phyloP scores from a whole-genome alignment of 2,329 filamentous ascomycete genomes.

The Arthrinium phaeospermum region DNA sequence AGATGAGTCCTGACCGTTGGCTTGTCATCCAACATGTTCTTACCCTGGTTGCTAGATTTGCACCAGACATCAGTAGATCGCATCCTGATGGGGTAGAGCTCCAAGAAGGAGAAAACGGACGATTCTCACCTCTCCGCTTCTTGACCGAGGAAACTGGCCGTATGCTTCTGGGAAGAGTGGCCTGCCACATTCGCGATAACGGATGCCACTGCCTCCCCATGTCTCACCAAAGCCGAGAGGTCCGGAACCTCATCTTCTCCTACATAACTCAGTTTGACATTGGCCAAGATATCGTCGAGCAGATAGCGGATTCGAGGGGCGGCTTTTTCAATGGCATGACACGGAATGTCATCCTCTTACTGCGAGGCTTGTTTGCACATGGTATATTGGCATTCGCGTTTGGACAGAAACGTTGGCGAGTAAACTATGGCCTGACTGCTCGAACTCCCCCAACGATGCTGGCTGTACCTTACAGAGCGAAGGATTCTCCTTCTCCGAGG shows the following conservation, averaged over 20 bases:
- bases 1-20: constrained; percentile 64
- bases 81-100: not conserved
- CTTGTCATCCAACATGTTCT: constrained; percentile 59
- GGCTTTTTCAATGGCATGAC: not conserved
- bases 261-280: not conserved
- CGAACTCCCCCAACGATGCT: constrained; percentile 44
- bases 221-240: not conserved
- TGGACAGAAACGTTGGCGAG: constrained; percentile 2
- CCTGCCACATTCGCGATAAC: not conserved
- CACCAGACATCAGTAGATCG: constrained; percentile 20
- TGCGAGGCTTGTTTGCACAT: constrained; percentile 24
- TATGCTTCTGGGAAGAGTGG: not conserved
- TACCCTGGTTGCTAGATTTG: constrained; percentile 42
- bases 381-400: not conserved
- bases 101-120: not conserved
- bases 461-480: constrained; percentile 65
- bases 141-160: not conserved
- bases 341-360: constrained; percentile 21
- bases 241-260: not conserved
- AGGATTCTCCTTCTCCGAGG: constrained; percentile 59
- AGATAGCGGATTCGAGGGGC: not conserved
- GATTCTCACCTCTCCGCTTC: not conserved
- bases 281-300: no score
- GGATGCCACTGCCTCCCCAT: not conserved
- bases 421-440: not conserved